Evolutionary conservation across 2,329 filamentous ascomycete species (phyloP), one percentile per base, ranked within the genome.

Genomic region (Apiospora aurea): DNA sequence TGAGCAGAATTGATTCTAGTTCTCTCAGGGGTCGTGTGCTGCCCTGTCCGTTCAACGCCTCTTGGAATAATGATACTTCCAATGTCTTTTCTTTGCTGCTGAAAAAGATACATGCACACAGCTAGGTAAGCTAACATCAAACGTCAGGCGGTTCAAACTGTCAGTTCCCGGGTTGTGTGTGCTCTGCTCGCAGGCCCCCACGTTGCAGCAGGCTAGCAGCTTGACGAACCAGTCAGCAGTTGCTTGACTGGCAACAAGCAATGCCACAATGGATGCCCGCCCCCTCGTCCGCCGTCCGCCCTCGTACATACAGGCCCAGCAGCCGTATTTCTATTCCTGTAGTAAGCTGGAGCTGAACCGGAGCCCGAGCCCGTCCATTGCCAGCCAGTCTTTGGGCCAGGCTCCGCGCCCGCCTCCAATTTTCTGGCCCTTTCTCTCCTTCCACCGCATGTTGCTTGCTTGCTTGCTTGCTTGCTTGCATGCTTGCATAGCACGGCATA

Each of bases 201-300:
- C 57, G 57, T 64, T 64, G 57, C 57, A 64, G 57, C 57, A 38
- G 7, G 34, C 29, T 34, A 34, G 26, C 16, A 38, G 18, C 8
- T 24, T 51, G 8, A n/a, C 51, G 51, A 34, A 34, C 51, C 26
- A 57, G 51, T 57, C 51, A 57, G 51, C 51, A 34, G 26, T 29
- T 29, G 26, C 51, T 57, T 29, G 14, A 34, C 51, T 61, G 29
- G 29, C 34, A n/a, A 64, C 57, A 64, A 64, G 57, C 57, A 64
- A 64, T 64, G 57, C 57, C 57, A 64, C 57, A 41, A 64, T 41
- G 16, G 6, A 29, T 29, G 26, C 26, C 26, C 7, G 2, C 46
- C 18, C 21, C 46, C 2, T 49, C 21, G 46, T 10, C 34, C 34
- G 5, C 34, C 7, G 5, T 38, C 34, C 7, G 5, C 34, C 34